phyloP scores from a whole-genome alignment of 345 rosid species.

The Pistacia integerrima region DNA sequence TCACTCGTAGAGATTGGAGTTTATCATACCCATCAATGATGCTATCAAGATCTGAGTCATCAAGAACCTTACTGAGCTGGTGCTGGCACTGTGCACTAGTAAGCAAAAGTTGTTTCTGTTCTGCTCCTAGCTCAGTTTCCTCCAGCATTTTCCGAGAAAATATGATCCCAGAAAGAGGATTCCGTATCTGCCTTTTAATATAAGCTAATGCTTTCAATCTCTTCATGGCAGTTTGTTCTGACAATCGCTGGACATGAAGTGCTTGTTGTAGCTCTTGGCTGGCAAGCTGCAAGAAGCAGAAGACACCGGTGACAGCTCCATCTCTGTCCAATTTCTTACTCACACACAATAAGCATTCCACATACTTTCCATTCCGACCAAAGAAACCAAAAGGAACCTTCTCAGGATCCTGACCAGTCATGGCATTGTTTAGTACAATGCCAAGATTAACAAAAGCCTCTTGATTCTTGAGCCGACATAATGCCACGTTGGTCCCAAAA shows the following conservation, averaged over 20 bases:
- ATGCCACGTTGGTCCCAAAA: slow-evolving; percentile 69
- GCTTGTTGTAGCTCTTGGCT: slow-evolving; percentile 94
- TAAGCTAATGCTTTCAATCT: slow-evolving; percentile 77
- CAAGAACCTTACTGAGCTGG: slow-evolving; percentile 80
- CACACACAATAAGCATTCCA: slow-evolving; percentile 80
- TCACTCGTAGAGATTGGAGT: background rate
- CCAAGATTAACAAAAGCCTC: slow-evolving; percentile 83
- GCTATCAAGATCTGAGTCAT: slow-evolving; percentile 82
- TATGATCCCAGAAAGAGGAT: slow-evolving; percentile 78
- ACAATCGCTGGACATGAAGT: slow-evolving; percentile 76
- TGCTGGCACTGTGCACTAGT: slow-evolving; percentile 82
- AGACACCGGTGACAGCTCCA: slow-evolving; percentile 73
- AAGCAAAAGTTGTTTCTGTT: slow-evolving; percentile 65
- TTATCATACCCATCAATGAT: slow-evolving; percentile 76
- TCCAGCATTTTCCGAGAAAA: slow-evolving; percentile 81
- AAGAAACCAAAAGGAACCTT: slow-evolving; percentile 84
- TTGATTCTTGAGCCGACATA: slow-evolving; percentile 82
- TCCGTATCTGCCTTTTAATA: slow-evolving; percentile 75
- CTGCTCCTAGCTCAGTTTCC: slow-evolving; percentile 65
- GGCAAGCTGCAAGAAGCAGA: slow-evolving; percentile 96
- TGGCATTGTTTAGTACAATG: slow-evolving; percentile 68
- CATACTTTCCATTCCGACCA: slow-evolving; percentile 64
- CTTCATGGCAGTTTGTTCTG: slow-evolving; percentile 79
- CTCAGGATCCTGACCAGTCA: slow-evolving; percentile 71
- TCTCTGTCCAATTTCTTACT: slow-evolving; percentile 79